These are phyloP conservation scores for Vinca minor DNA, from an alignment of 257 asterid genomes.

Conservation along the genomic window DNA sequence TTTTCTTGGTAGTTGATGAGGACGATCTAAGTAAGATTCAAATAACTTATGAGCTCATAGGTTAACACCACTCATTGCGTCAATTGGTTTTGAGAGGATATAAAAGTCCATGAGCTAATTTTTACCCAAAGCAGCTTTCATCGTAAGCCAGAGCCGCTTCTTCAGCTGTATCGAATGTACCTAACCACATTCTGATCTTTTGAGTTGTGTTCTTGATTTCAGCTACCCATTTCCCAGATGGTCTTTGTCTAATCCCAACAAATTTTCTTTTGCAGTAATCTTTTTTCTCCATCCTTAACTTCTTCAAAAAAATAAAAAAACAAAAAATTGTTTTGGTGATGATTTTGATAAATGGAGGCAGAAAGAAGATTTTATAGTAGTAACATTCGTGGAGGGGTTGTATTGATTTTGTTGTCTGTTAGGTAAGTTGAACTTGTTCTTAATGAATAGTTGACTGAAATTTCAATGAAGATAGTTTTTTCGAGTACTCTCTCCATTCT, in stretches of 20 bases:
- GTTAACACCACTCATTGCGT: no score
- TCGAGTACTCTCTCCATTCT: no score
- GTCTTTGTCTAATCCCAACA: slow-evolving; percentile 80
- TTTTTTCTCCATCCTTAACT: slow-evolving; percentile 12
- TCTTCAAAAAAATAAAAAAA: background rate
- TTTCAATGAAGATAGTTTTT: slow-evolving; percentile 33
- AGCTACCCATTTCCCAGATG: slow-evolving; percentile 88
- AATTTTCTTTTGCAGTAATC: slow-evolving; percentile 38
- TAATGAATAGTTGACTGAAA: slow-evolving; percentile 36
- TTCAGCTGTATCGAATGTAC: slow-evolving; percentile 79
- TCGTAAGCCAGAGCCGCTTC: slow-evolving; percentile 86
- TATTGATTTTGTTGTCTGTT: slow-evolving; percentile 33
- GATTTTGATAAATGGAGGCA: slow-evolving; percentile 18
- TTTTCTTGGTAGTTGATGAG: slow-evolving; percentile 10
- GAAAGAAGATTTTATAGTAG: slow-evolving; percentile 31
- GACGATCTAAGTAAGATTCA: slow-evolving; percentile 15
- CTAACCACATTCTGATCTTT: slow-evolving; percentile 87
- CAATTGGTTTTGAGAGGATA: slow-evolving; percentile 37
- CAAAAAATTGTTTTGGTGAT: slow-evolving; percentile 9
- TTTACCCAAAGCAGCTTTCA: slow-evolving; percentile 77
- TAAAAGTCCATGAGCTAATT: slow-evolving; percentile 56
- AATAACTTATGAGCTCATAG: no score
- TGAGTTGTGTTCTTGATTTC: slow-evolving; percentile 88
- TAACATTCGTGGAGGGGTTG: slow-evolving; percentile 18
- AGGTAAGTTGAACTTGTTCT: slow-evolving; percentile 14